Base-by-base conservation (phyloP, 306 rosid genomes). In the Lathyrus oleraceus region DNA sequence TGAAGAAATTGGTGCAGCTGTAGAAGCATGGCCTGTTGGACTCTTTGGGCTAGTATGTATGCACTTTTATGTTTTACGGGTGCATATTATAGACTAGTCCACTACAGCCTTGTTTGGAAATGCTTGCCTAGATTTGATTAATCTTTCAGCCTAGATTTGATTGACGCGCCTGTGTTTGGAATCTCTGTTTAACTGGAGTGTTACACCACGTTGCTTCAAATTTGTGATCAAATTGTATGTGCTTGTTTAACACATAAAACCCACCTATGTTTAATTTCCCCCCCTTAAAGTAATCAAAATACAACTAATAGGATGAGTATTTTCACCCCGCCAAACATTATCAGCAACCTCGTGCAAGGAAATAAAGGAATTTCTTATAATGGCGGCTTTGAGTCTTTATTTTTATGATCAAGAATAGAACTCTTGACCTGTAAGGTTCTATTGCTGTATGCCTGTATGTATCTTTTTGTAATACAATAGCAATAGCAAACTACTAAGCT, bases 21-120 rank as follows among this genome's bases (percentile, higher is more conserved):
- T 83, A 67, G 92, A 88, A 69, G 97, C 98, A 60, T 90, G 97
- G 97, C 97, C 96, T 59, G 98, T 87, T 14, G 98, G 94, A 73
- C 78, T 94, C 74, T 85, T 86, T 52, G 97, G 97, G 69, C 86
- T 94, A 47, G 98, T 94, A 94, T 85, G 98, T 94, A 90, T 85
- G 91, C 80, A 71, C 79, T 78, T 82, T 60, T 52, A 59, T 56
- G 70, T 78, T 69, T 72, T 74, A 62, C 61, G 23, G 54, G 53
- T 42, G 69, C 76, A 35, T 74, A 70, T 76, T 71, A 44, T 69
- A 43, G 69, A 75, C 78, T 81, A 67, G 21, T 76, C 77, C 48
- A 58, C 68, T 15, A 30, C 51, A 11, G 10, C 45, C 10, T 57
- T 61, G 52, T 64, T 64, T 73, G 15, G 36, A 30, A 30, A 56